Evolutionary conservation across 1,284 basidiomycete species (phyloP).

Genomic region (Cutaneotrichosporon arboriforme): DNA sequence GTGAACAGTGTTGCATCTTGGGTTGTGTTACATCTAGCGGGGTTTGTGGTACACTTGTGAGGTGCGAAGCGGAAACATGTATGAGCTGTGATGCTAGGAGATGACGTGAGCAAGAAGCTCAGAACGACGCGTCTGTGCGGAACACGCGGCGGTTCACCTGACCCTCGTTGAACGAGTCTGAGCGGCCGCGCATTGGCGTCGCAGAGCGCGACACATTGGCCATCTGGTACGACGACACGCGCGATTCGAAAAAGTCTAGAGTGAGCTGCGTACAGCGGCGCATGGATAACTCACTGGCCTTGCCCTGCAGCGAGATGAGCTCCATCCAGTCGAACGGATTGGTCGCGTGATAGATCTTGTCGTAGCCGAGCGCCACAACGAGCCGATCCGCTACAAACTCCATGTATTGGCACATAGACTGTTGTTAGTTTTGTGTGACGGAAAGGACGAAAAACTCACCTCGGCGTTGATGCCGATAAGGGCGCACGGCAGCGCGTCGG

Average conservation of each 20-base stretch:
- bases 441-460: constrained; percentile 39
- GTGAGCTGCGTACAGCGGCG: not conserved
- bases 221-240: constrained; percentile 43
- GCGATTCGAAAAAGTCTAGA: constrained; percentile 45
- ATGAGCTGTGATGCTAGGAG: not conserved
- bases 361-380: constrained; percentile 72
- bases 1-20: no score
- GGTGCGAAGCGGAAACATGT: no score
- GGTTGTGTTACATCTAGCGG: not conserved
- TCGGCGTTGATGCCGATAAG: constrained; percentile 54
- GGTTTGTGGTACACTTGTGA: not conserved
- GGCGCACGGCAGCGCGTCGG: constrained; percentile 53
- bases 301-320: constrained; percentile 73
- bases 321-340: constrained; percentile 84
- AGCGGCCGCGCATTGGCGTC: constrained; percentile 22
- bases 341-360: constrained; percentile 64
- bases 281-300: constrained; percentile 34
- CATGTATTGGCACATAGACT: constrained; percentile 85
- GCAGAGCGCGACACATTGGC: constrained; percentile 38
- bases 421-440: constrained; percentile 55
- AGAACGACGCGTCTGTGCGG: constrained; percentile 28
- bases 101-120: no score
- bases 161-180: constrained; percentile 10
- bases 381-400: constrained; percentile 91
- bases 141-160: constrained; percentile 17